A percentile compares a stretch with the other conserved stretches of the same genome.
phyloP scores from a whole-genome alignment of 495 filamentous ascomycete species.

The Hypoxylon rickii region DNA sequence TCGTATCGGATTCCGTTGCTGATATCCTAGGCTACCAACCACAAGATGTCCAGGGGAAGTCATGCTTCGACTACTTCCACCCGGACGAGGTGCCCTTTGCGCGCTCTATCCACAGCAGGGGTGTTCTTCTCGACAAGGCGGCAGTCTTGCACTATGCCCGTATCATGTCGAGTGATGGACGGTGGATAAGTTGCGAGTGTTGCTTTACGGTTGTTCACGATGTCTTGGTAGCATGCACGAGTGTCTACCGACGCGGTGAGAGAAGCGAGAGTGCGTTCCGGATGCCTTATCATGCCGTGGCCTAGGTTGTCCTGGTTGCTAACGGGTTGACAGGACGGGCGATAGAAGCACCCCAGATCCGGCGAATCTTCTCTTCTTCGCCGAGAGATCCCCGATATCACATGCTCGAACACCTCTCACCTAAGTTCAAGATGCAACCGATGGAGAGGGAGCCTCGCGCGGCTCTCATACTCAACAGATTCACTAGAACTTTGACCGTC shows the following conservation, averaged over 20 bases:
- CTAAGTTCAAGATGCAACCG: conserved; percentile 73
- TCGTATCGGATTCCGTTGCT: conserved; percentile 79
- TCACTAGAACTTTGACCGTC: conserved; percentile 79
- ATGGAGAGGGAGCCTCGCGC: conserved; percentile 78
- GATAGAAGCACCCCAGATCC: conserved; percentile 76
- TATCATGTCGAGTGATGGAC: conserved; percentile 68
- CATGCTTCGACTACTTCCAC: conserved; percentile 87
- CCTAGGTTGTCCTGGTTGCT: conserved; percentile 19
- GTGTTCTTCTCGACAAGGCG: conserved; percentile 80
- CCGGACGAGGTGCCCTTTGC: conserved; percentile 80
- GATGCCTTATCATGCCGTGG: conserved; percentile 6
- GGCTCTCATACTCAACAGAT: conserved; percentile 84
- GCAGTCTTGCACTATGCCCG: conserved; percentile 81
- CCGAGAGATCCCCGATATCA: conserved; percentile 86
- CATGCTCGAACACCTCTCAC: conserved; percentile 84
- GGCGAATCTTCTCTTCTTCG: conserved; percentile 78
- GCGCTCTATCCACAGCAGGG: conserved; percentile 69
- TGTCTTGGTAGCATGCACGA: conserved; percentile 84
- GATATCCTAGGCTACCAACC: conserved; percentile 83
- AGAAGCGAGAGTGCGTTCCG: conserved; percentile 72
- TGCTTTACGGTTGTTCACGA: conserved; percentile 89
- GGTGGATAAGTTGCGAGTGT: conserved; percentile 84
- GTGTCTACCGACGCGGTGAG: conserved; percentile 70
- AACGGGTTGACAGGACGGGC: conserved; percentile 64
- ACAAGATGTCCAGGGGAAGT: conserved; percentile 73